These are phyloP conservation scores for Pharus latifolius DNA, from an alignment of 176 grass and related monocot species.

Conservation along the genomic window DNA sequence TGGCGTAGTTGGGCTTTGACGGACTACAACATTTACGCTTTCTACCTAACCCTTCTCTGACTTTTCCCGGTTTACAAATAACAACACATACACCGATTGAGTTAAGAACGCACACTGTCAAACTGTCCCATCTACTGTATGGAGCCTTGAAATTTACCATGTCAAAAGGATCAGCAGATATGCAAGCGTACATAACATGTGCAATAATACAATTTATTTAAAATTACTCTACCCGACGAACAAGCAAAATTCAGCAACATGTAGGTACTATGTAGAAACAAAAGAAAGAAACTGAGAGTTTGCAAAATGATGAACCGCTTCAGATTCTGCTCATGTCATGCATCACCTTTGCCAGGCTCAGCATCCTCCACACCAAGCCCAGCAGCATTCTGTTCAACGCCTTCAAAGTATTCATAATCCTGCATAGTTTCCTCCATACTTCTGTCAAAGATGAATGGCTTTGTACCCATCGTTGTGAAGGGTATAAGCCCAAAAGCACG, in stretches of 20 bases:
- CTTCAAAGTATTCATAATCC: conserved; percentile 36
- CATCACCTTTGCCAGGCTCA: not conserved
- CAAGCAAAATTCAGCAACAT: not conserved
- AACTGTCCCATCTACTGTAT: too few relatives aligned
- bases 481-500: conserved; percentile 83
- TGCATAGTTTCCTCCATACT: conserved; percentile 49
- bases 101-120: too few relatives aligned
- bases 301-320: not conserved
- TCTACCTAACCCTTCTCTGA: too few relatives aligned
- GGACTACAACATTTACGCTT: too few relatives aligned
- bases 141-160: too few relatives aligned
- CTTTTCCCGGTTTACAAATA: too few relatives aligned
- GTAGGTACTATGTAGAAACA: not conserved
- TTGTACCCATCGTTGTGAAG: conserved; percentile 89
- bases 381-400: too few relatives aligned
- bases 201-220: conserved; percentile 4
- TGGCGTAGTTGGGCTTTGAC: too few relatives aligned
- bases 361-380: not conserved
- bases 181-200: not conserved
- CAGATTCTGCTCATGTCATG: not conserved
- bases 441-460: conserved; percentile 60
- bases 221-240: not conserved
- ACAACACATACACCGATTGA: too few relatives aligned
- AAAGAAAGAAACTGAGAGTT: not conserved
- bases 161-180: not conserved